phyloP scores from a whole-genome alignment of 2,329 filamentous ascomycete species.

The Thelonectria rubi region DNA sequence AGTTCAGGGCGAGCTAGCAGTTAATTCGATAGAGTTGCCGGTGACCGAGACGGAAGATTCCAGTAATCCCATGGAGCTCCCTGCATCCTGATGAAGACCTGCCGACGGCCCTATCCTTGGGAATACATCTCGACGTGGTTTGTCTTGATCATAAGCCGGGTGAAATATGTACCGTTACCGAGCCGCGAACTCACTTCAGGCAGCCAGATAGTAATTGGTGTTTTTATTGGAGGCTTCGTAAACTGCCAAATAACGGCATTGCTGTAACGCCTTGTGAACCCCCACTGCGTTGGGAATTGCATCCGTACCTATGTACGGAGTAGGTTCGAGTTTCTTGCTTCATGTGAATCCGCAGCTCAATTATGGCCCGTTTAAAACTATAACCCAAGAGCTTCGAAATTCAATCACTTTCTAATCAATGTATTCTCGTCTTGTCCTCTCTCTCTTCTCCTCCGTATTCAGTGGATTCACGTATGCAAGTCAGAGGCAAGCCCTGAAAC shows the following conservation, averaged over 20 bases:
- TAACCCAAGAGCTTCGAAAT: too few species aligned
- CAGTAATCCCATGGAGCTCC: neutral
- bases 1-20: slow-evolving; percentile 2
- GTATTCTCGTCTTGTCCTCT: neutral
- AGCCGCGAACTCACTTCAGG: neutral
- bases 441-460: neutral
- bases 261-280: too few species aligned
- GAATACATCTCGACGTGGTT: too few species aligned
- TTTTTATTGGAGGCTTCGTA: too few species aligned
- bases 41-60: neutral
- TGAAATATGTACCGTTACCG: neutral
- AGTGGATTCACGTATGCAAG: neutral
- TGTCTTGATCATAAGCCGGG: neutral
- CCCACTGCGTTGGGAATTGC: too few species aligned
- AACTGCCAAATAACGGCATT: too few species aligned
- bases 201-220: too few species aligned
- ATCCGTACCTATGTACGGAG: too few species aligned
- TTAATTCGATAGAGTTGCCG: neutral
- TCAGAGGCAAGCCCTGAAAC: slow-evolving; percentile 13
- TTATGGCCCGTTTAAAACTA: neutral
- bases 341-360: neutral
- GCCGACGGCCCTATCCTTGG: too few species aligned
- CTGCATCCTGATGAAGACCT: neutral
- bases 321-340: neutral
- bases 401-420: too few species aligned